phyloP scores from a whole-genome alignment of 768 basidiomycete species.

The Dacryopinax spathularia region DNA sequence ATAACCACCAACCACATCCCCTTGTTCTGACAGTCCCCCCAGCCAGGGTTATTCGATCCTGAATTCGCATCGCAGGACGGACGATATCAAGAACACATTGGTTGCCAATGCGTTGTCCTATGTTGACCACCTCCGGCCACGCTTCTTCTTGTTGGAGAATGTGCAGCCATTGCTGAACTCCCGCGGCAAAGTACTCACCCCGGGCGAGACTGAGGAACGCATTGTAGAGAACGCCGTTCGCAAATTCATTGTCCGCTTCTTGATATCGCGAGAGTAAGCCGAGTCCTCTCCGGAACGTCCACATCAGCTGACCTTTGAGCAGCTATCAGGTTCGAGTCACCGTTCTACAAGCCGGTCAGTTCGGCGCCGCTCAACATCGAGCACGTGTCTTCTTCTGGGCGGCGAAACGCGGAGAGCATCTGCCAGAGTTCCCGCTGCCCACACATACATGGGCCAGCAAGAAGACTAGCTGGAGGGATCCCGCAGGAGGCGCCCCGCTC shows the following conservation, averaged over 20 bases:
- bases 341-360: constrained; percentile 40
- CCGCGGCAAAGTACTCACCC: constrained; percentile 29
- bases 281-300: not conserved
- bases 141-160: constrained; percentile 37
- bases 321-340: constrained; percentile 38
- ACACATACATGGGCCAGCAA: constrained; percentile 37
- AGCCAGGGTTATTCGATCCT: constrained; percentile 62
- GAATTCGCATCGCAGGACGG: constrained; percentile 55
- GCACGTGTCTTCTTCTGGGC: constrained; percentile 42
- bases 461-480: constrained; percentile 16
- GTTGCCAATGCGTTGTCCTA: constrained; percentile 44
- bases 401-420: constrained; percentile 28
- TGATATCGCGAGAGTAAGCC: constrained; percentile 52
- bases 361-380: constrained; percentile 43
- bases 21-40: constrained; percentile 1
- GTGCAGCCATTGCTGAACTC: constrained; percentile 28
- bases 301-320: not conserved
- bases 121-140: constrained; percentile 34
- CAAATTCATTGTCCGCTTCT: constrained; percentile 46
- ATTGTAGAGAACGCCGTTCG: constrained; percentile 62
- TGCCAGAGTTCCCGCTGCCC: constrained; percentile 40
- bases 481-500: not conserved
- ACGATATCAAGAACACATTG: constrained; percentile 30
- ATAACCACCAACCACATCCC: not conserved
- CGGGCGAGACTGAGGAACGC: constrained; percentile 37